Percentiles rank a stretch among this genome's conserved stretches.
phyloP scores from a whole-genome alignment of 1,139 yeast species.

The Geotrichum carabidarum region DNA sequence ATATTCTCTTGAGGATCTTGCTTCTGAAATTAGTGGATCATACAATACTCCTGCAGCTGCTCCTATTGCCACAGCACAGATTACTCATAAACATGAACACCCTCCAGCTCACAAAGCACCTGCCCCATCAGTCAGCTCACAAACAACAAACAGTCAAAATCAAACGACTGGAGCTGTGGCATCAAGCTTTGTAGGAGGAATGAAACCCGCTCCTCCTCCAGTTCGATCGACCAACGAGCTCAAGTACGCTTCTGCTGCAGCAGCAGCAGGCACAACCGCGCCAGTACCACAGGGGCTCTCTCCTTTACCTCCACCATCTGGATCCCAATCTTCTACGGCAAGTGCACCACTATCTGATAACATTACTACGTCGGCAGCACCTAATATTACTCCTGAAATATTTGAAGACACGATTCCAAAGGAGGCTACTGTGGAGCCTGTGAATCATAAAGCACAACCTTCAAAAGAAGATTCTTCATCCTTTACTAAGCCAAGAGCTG shows the following conservation, averaged over 20 bases:
- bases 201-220: slow-evolving; percentile 68
- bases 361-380: background rate
- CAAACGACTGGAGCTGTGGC: slow-evolving; percentile 22
- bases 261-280: slow-evolving; percentile 39
- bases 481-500: background rate
- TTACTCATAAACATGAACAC: background rate
- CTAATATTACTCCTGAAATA: background rate
- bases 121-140: slow-evolving; percentile 6
- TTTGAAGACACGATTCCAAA: background rate
- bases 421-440: background rate
- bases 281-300: slow-evolving; percentile 30
- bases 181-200: slow-evolving; percentile 8
- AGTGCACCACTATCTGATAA: background rate
- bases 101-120: background rate
- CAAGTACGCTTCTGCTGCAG: slow-evolving; percentile 69
- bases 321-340: background rate
- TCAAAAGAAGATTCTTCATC: too few relatives aligned
- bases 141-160: slow-evolving; percentile 13
- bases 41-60: background rate
- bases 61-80: background rate
- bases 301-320: slow-evolving; percentile 33
- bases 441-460: background rate
- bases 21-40: slow-evolving; percentile 30
- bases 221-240: slow-evolving; percentile 52
- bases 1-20: slow-evolving; percentile 38